These are phyloP conservation scores for Schizophyllum amplum DNA, from an alignment of 1,284 basidiomycete species.

Conservation along the genomic window DNA sequence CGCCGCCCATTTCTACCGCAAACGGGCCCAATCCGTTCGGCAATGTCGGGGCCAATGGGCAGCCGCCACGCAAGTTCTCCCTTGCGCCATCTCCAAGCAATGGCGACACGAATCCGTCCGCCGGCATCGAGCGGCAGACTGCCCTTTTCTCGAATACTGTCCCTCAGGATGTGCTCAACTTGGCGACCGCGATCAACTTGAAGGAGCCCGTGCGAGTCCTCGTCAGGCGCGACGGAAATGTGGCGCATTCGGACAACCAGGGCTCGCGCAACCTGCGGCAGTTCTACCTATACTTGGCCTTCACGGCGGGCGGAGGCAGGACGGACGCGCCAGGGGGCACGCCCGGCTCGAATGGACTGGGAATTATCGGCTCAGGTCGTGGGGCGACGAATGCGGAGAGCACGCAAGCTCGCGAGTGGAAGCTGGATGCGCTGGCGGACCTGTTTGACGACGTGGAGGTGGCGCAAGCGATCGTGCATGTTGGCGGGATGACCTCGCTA, in stretches of 20 bases:
- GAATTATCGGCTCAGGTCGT: conserved; percentile 86
- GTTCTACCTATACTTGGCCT: conserved; percentile 88
- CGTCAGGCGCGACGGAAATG: conserved; percentile 90
- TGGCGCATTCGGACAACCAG: conserved; percentile 64
- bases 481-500: conserved; percentile 78
- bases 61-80: not conserved
- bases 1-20: conserved; percentile 26
- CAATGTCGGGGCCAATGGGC: not conserved
- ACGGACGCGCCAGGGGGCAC: conserved; percentile 48
- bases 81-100: conserved; percentile 37
- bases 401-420: conserved; percentile 91
- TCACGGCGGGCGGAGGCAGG: conserved; percentile 70
- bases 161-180: conserved; percentile 88
- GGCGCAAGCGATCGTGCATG: conserved; percentile 81
- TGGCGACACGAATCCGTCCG: conserved; percentile 22
- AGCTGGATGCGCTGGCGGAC: conserved; percentile 91
- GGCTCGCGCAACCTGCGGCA: conserved; percentile 82
- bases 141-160: conserved; percentile 95
- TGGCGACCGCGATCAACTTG: conserved; percentile 82
- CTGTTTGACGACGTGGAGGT: conserved; percentile 87
- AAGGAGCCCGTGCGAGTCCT: conserved; percentile 94
- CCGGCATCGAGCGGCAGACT: conserved; percentile 78
- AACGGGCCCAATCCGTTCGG: not conserved
- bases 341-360: conserved; percentile 54
- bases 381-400: conserved; percentile 71